phyloP scores from a whole-genome alignment of 129 eudicot species.

The Flaveria bidentis region DNA sequence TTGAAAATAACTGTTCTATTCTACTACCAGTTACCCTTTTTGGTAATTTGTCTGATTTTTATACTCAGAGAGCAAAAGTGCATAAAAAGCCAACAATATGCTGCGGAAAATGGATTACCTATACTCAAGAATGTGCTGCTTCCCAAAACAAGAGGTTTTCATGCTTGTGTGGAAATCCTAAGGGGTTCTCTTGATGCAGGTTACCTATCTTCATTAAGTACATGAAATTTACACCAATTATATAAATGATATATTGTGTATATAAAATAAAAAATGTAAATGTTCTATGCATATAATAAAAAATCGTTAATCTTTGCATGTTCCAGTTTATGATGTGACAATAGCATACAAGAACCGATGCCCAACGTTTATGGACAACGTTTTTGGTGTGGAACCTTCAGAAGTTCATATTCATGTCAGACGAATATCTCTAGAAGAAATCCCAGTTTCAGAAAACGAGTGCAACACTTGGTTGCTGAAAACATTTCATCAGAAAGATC shows the following conservation, averaged over 20 bases:
- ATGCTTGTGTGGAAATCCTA: slow-evolving; percentile 67
- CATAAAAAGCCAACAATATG: slow-evolving; percentile 59
- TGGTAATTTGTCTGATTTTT: not conserved
- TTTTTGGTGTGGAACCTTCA: slow-evolving; percentile 74
- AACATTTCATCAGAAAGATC: slow-evolving; percentile 57
- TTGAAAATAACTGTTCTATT: slow-evolving; percentile 14
- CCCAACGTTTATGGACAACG: slow-evolving; percentile 79
- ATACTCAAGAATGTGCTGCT: slow-evolving; percentile 71
- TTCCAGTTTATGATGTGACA: slow-evolving; percentile 73
- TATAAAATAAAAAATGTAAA: not conserved
- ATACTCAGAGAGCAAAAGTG: slow-evolving; percentile 68
- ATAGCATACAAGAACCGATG: slow-evolving; percentile 78
- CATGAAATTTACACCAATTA: slow-evolving; percentile 2
- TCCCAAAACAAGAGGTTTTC: slow-evolving; percentile 79
- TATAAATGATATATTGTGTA: not conserved
- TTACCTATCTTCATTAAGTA: slow-evolving; percentile 17
- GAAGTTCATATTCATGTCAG: slow-evolving; percentile 79
- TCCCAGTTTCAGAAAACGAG: slow-evolving; percentile 67
- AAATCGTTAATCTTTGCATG: not conserved
- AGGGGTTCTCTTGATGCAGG: slow-evolving; percentile 84
- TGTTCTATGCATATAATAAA: too few relatives aligned
- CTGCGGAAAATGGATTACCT: slow-evolving; percentile 71
- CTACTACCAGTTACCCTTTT: slow-evolving; percentile 4
- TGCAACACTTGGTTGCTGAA: slow-evolving; percentile 59
- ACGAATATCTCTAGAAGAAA: slow-evolving; percentile 52